Evolutionary conservation across 2,329 filamentous ascomycete genomes (phyloP).

Genomic region (Cyphellophora europaea): DNA sequence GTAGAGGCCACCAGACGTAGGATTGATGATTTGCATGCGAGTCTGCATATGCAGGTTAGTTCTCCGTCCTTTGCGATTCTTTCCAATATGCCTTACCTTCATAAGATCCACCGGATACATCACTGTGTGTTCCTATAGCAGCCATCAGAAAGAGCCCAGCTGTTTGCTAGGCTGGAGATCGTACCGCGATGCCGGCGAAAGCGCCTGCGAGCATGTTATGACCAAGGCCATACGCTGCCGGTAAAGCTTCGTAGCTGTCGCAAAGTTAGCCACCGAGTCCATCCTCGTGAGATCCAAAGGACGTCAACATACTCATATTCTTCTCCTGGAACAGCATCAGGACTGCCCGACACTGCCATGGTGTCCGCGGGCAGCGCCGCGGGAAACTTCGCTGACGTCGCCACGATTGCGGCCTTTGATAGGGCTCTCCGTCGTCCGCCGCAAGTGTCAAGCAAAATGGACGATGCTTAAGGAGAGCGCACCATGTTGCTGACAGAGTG

Average conservation of each 20-base stretch:
- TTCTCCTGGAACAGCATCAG: constrained; percentile 31
- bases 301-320: constrained; percentile 38
- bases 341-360: constrained; percentile 15
- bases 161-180: constrained; percentile 23
- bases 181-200: constrained; percentile 90
- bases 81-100: constrained; percentile 56
- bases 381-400: constrained; percentile 19
- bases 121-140: constrained; percentile 77
- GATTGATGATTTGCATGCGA: constrained; percentile 93
- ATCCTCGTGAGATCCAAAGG: background rate
- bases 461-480: no score
- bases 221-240: constrained; percentile 84
- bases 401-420: constrained; percentile 16
- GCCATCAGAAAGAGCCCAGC: constrained; percentile 6
- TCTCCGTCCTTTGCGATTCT: constrained; percentile 3
- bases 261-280: constrained; percentile 6
- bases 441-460: background rate
- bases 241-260: constrained; percentile 77
- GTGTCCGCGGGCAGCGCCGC: constrained; percentile 20
- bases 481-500: no score
- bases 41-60: constrained; percentile 51
- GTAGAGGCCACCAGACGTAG: constrained; percentile 70
- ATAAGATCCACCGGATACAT: constrained; percentile 99
- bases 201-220: constrained; percentile 96
- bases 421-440: constrained; percentile 2